phyloP scores from a whole-genome alignment of 257 asterid species.

The Penstemon davidsonii region DNA sequence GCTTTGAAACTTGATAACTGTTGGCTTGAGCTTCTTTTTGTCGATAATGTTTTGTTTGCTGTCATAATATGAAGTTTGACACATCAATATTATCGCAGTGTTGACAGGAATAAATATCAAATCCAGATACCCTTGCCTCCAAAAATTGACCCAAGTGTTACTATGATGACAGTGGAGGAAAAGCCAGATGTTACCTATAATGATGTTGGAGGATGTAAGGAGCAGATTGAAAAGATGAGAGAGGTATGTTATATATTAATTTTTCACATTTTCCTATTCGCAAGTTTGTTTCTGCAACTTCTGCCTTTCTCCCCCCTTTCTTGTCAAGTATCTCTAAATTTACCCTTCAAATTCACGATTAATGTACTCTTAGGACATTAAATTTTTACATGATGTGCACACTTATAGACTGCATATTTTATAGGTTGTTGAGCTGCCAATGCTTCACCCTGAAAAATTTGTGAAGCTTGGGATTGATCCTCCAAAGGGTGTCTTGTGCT shows the following conservation, averaged over 20 bases:
- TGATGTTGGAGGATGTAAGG: constrained; percentile 99
- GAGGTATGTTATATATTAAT: constrained; percentile 54
- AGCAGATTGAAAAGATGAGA: constrained; percentile 97
- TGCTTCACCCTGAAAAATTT: constrained; percentile 98
- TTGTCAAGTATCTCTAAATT: not conserved
- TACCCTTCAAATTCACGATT: not conserved
- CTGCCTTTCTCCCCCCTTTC: not conserved
- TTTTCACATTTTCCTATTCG: no score
- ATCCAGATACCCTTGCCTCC: constrained; percentile 99
- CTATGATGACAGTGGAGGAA: constrained; percentile 99
- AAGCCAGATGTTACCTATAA: constrained; percentile 97
- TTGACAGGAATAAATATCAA: constrained; percentile 93
- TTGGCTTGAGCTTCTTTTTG: constrained; percentile 16
- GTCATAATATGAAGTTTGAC: constrained; percentile 26
- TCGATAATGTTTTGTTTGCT: not conserved
- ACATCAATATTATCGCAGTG: constrained; percentile 47
- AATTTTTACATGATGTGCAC: not conserved
- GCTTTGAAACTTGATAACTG: not conserved
- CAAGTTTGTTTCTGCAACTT: no score
- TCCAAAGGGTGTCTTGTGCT: constrained; percentile 96
- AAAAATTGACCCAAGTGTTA: constrained; percentile 96
- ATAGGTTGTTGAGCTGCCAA: constrained; percentile 97
- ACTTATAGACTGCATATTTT: not conserved
- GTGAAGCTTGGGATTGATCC: constrained; percentile 98
- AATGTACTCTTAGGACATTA: not conserved